Evolutionary conservation across 805 yeast species (phyloP).

Genomic region (Saccharomycopsis fibuligera): DNA sequence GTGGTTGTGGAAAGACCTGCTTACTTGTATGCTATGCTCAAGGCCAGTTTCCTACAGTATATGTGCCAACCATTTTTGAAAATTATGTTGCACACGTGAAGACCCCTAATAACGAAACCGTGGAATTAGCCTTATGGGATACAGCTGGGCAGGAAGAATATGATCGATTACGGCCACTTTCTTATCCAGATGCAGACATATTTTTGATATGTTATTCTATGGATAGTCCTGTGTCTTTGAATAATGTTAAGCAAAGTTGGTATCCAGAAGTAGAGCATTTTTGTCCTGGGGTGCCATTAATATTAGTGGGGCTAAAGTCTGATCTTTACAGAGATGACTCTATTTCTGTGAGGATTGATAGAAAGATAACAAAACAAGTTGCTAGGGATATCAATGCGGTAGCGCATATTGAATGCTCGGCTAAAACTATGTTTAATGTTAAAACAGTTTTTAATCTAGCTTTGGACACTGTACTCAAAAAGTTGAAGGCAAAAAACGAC

Average conservation of each 20-base stretch:
- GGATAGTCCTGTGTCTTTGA: conserved; percentile 54
- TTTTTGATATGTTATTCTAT: conserved; percentile 71
- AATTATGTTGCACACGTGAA: conserved; percentile 58
- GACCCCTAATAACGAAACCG: conserved; percentile 41
- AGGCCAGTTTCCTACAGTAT: conserved; percentile 61
- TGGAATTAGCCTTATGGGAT: conserved; percentile 78
- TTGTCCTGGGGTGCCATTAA: conserved; percentile 72
- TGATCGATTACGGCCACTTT: conserved; percentile 69
- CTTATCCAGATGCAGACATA: conserved; percentile 74
- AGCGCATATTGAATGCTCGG: conserved; percentile 74
- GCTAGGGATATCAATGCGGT: conserved; percentile 61
- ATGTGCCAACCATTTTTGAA: conserved; percentile 81
- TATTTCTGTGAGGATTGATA: conserved; percentile 28
- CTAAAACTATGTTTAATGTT: conserved; percentile 62
- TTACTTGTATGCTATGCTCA: conserved; percentile 58
- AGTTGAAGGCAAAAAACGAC: neutral
- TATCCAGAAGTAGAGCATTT: conserved; percentile 78
- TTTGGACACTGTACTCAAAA: conserved; percentile 14
- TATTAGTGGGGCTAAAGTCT: conserved; percentile 77
- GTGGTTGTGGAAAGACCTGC: conserved; percentile 88
- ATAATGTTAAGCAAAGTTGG: conserved; percentile 78
- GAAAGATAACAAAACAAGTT: conserved; percentile 44
- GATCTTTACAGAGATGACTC: conserved; percentile 40
- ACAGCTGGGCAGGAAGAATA: conserved; percentile 90
- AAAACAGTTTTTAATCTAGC: conserved; percentile 63